Conservation (phyloP, 2,329 filamentous ascomycete species). For the Tolypocladium amazonense region DNA sequence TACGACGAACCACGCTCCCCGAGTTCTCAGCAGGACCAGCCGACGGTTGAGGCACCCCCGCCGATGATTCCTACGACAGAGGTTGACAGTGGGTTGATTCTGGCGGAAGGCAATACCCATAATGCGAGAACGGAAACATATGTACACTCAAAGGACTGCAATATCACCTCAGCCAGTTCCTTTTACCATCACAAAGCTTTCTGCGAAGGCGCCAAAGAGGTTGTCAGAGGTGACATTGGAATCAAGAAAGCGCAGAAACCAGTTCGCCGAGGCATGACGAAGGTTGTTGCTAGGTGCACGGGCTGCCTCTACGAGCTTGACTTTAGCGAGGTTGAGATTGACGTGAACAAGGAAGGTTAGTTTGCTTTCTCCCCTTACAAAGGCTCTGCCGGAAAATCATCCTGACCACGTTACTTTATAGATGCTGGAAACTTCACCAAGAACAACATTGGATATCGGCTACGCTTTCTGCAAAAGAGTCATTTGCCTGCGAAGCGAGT, state of each 20-base stretch:
- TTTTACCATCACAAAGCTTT: slow-evolving; percentile 44
- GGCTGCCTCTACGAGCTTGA: slow-evolving; percentile 44
- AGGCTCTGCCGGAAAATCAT: background rate
- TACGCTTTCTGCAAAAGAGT: slow-evolving; percentile 46
- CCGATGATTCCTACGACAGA: slow-evolving; percentile 1
- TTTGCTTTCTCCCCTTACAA: background rate
- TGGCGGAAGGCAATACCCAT: slow-evolving; percentile 5
- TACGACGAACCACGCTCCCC: background rate
- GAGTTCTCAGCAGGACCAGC: background rate
- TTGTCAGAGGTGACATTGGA: slow-evolving; percentile 35
- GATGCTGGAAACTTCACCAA: slow-evolving; percentile 33
- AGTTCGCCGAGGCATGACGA: slow-evolving; percentile 18
- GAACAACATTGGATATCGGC: slow-evolving; percentile 35
- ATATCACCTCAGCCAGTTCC: slow-evolving; percentile 33
- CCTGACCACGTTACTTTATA: background rate
- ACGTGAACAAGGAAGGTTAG: slow-evolving; percentile 38
- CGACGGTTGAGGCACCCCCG: slow-evolving; percentile 1
- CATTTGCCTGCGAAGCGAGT: slow-evolving; percentile 38
- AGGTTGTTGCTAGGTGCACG: slow-evolving; percentile 36
- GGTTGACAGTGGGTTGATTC: slow-evolving; percentile 11
- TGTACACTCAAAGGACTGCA: slow-evolving; percentile 21
- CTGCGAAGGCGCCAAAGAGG: slow-evolving; percentile 42
- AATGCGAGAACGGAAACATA: background rate
- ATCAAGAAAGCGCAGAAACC: slow-evolving; percentile 40
- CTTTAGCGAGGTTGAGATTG: slow-evolving; percentile 39